Evolutionary conservation across 106 monocot genomes (phyloP), one percentile per base, ranked within the genome.

Genomic region (Amphibolis antarctica): DNA sequence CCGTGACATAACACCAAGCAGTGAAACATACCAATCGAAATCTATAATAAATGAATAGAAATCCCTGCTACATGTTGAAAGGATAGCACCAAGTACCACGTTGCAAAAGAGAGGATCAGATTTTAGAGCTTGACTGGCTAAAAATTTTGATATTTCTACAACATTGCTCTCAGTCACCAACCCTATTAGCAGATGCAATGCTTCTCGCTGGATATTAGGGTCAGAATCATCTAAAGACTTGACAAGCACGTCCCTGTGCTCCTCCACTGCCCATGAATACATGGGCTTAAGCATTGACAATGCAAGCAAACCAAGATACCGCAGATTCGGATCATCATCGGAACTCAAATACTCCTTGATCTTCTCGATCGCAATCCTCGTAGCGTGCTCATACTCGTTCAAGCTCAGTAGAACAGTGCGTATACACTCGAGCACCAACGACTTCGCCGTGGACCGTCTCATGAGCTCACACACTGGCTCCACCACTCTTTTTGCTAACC

Each of bases 11-110:
- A 81, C 84, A 17, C 82, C 84, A 10, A 96, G 89, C 5, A 96
- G 67, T 5, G 69, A 76, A 7, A 90, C 82, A 70, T 89, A 90
- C 96, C 96, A 96, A 65, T 96, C 96, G 20, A 96, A 89, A 79
- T 96, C 96, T 31, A 71, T 29, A 13, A 96, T 70, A 25, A 90
- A 58, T 62, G 86, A 86, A 43, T 96, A 96, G 10, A 78, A 70
- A 51, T 96, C 80, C 60, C 78, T 70, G 19, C 81, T 62, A 55
- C 89, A 86, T 10, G 82, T 63, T 7, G 60, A 36, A 5, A 96
- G 79, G 23, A 96, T 71, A 10, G 84, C 66, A 1, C 64, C 78
- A 6, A 96, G 74, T 49, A 90, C 84, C 65, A 84, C 96, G 44
- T 90, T 89, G 9, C 74, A 67, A 67, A 96, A 96, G 49, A 76